Base-by-base conservation (phyloP, 75 land plant genomes). In the Picea sitchensis region DNA sequence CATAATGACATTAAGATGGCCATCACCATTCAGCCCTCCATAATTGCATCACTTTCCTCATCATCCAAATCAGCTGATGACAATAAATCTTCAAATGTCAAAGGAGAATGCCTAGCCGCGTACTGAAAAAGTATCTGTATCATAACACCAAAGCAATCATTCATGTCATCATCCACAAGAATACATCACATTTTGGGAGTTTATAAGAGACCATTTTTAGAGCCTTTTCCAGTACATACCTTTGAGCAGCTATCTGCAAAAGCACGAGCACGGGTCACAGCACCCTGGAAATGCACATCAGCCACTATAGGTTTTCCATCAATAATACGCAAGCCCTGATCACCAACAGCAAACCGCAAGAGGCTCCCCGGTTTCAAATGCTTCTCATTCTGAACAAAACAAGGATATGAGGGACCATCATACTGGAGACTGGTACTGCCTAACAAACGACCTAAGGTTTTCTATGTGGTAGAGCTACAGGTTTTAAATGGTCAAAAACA, bases 181-280 rank as follows among this genome's bases (percentile, higher is more conserved):
- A 20, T 14, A 14, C 76, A 47, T 47, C 38, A n/a, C 76, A 75
- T 21, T 21, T 5, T 75, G 20, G 26, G 1, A 51, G 60, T 15
- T 75, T 23, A 51, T 20, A 75, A 75, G 20, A 75, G 32, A n/a
- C 31, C 59, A 75, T 7, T 14, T 26, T 75, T 51, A 58, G 15
- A 32, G 51, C 20, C 51, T 44, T 7, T 17, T 75, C 11, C 26
- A 47, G 73, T 38, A 47, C 41, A 60, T 41, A 96, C 98, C 95
- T 97, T 97, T 4, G 95, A 96, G 84, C 86, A 89, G 73, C 89
- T 97, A 81, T 97, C 98, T 36, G 98, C 98, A 82, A 90, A 90
- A 54, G 92, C 89, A 7, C 99, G 90, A 62, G 83, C 91, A 72
- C 91, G 90, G 79, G 84, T 93, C 2, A 87, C 80, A 77, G 81